Evolutionary conservation across 1,284 basidiomycete species (phyloP).

Genomic region (Ustilago sp.): DNA sequence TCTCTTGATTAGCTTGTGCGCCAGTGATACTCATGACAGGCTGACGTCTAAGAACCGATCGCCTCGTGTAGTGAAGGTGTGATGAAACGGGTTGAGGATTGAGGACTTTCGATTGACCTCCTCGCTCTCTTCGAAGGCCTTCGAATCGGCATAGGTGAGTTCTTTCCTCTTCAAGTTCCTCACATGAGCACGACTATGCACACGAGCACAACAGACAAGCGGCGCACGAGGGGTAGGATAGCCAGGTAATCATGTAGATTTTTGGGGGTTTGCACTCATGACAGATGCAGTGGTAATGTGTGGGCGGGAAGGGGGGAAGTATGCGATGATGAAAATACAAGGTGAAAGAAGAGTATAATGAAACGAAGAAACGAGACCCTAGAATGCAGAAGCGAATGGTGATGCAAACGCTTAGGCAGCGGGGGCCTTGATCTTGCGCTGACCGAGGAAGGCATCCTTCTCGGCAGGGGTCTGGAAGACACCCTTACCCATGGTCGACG

Average conservation of each 20-base stretch:
- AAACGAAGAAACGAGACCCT: slow-evolving; percentile 20
- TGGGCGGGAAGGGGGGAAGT: slow-evolving; percentile 17
- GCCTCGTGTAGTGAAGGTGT: too few relatives aligned
- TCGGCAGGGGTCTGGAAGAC: slow-evolving; percentile 96
- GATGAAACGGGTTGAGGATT: too few relatives aligned
- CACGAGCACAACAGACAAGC: background rate
- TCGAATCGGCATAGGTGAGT: too few relatives aligned
- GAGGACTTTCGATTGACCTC: too few relatives aligned
- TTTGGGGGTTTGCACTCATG: slow-evolving; percentile 42
- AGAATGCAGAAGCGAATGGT: slow-evolving; percentile 10
- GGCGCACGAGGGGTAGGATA: slow-evolving; percentile 1
- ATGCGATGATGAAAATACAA: slow-evolving; percentile 34
- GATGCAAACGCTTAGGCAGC: slow-evolving; percentile 43
- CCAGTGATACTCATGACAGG: background rate
- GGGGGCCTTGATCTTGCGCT: slow-evolving; percentile 50
- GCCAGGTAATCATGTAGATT: slow-evolving; percentile 51
- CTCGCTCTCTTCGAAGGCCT: too few relatives aligned
- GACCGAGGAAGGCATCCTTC: slow-evolving; percentile 93
- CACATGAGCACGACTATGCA: background rate
- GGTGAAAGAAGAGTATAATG: slow-evolving; percentile 17
- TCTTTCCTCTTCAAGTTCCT: background rate
- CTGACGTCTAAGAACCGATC: too few relatives aligned
- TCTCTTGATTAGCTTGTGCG: background rate
- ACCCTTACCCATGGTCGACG: slow-evolving; percentile 88
- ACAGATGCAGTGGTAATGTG: slow-evolving; percentile 34